Evolutionary conservation across 371 early-diverging fungal species (phyloP), one percentile per base, ranked within the genome.

Genomic region (Apophysomyces sp.): DNA sequence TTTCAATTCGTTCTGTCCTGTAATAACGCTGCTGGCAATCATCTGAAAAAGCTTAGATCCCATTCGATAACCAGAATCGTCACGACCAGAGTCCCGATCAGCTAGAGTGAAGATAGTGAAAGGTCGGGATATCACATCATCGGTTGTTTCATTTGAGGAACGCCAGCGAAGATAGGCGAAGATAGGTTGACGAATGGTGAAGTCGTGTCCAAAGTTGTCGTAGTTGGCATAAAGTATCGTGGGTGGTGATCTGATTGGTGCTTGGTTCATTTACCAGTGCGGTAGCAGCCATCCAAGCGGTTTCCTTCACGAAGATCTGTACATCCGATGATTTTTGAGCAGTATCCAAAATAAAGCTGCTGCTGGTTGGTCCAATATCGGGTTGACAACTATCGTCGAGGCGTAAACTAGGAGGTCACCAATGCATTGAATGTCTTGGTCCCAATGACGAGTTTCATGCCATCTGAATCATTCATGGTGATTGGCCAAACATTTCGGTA

Each of bases 391-490:
- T 13, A 28, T 9, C 11, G 51, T 62, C 62, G 18, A 62, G 32
- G 26, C 49, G 62, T n/a, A 62, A 40, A 18, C 55, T 62, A 1
- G 57, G n/a, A 55, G 1, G 57, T 62, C 30, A 55, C 21, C 34
- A 62, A 44, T 21, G 32, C 44, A 24, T 62, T 55, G 55, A 36
- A 55, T 0, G 44, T 41, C 21, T 62, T 53, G 16, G 57, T 62
- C 7, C 62, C 62, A 1, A 49, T 27, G 2, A 62, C 9, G 2
- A 62, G 56, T 40, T 62, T 62, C 0, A 13, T 41, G 7, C 55
- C 56, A 31, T 41, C 49, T 16, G 21, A 6, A 21, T 55, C 34
- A 9, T 24, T 1, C 11, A 55, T 21, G n/a, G 21, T 26, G 3
- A 21, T 44, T 0, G 55, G 34, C 51, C 62, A 55, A 18, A 58